A percentile compares a stretch with the other conserved stretches of the same genome.
These are phyloP conservation scores for Lipomyces kockii DNA, from an alignment of 805 yeast species.

Conservation along the genomic window DNA sequence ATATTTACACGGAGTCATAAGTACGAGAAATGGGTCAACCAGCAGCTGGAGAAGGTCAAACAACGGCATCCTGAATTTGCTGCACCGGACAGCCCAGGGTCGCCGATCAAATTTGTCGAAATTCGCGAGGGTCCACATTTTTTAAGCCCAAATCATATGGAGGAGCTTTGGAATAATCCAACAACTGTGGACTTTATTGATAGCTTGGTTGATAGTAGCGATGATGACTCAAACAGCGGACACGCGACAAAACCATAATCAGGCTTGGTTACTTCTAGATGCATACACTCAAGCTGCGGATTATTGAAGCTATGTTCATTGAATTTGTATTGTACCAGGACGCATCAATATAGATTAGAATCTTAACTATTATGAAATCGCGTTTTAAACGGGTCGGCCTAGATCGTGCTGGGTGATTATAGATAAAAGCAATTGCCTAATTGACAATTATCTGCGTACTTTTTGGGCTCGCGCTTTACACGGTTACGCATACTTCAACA, in stretches of 20 bases:
- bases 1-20: slow-evolving; percentile 18
- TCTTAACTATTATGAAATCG: no score
- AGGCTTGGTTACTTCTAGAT: neutral
- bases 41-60: slow-evolving; percentile 8
- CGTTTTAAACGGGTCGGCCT: no score
- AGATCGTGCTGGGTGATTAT: no score
- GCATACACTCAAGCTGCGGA: neutral
- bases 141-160: slow-evolving; percentile 17
- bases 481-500: no score
- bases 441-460: no score
- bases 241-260: neutral
- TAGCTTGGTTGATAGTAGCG: slow-evolving; percentile 9
- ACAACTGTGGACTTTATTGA: slow-evolving; percentile 14
- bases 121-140: slow-evolving; percentile 23
- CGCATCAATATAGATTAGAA: no score
- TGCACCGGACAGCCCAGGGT: neutral
- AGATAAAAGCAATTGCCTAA: no score
- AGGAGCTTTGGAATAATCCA: slow-evolving; percentile 18
- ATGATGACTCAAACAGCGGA: slow-evolving; percentile 2
- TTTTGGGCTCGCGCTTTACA: no score
- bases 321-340: neutral
- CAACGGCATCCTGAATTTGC: neutral
- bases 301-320: no score
- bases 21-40: slow-evolving; percentile 20
- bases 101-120: slow-evolving; percentile 11